phyloP scores from a whole-genome alignment of 1,284 basidiomycete species.

The Papiliotrema nemorosa region DNA sequence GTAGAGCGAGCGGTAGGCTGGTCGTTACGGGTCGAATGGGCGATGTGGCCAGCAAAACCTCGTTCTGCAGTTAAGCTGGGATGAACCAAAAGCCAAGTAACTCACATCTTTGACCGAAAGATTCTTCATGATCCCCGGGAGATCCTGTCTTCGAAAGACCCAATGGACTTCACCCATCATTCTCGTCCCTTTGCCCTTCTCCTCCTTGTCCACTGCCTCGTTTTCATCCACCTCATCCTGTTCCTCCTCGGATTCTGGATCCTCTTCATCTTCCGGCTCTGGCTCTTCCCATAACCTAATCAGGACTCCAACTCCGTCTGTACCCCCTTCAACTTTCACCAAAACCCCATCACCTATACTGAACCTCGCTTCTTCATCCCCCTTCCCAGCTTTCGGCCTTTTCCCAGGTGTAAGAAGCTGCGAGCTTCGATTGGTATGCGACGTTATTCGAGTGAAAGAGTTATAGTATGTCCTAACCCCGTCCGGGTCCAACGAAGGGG shows the following conservation, averaged over 20 bases:
- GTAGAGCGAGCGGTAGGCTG: constrained; percentile 28
- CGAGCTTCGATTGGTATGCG: constrained; percentile 3
- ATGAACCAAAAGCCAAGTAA: constrained; percentile 6
- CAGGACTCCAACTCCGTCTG: constrained; percentile 44
- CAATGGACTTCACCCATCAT: constrained; percentile 48
- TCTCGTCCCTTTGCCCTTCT: constrained; percentile 10
- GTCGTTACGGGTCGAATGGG: constrained; percentile 31
- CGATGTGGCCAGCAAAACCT: constrained; percentile 42
- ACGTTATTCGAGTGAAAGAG: constrained; percentile 23
- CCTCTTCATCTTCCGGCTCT: constrained; percentile 17
- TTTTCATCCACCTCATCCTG: constrained; percentile 7
- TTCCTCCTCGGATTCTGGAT: too few relatives aligned
- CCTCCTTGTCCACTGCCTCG: constrained; percentile 3
- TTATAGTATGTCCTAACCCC: constrained; percentile 19
- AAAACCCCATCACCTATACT: constrained; percentile 45
- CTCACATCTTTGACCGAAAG: constrained; percentile 45
- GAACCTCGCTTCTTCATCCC: constrained; percentile 34
- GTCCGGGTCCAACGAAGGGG: neutral
- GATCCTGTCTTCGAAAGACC: constrained; percentile 44
- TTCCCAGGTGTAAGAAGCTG: neutral
- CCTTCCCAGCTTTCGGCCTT: constrained; percentile 18
- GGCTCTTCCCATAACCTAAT: constrained; percentile 42
- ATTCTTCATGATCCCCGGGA: constrained; percentile 46
- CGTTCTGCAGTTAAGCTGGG: constrained; percentile 28
- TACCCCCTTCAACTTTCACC: constrained; percentile 39